Base-by-base conservation (phyloP, 768 basidiomycete species). In the Termitomyces sp. region DNA sequence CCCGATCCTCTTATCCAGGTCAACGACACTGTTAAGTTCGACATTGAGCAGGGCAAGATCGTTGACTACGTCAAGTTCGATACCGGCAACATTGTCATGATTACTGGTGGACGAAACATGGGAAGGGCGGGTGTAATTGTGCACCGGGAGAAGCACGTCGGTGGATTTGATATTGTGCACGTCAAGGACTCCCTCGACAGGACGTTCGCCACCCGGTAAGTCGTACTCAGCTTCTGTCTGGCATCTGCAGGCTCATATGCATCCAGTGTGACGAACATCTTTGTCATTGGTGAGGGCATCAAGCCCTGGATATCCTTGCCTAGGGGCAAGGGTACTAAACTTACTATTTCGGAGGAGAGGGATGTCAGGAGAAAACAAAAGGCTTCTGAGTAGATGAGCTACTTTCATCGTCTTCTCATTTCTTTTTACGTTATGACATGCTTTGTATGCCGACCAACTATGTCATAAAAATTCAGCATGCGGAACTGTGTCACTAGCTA, bases 81-180 rank as follows among this genome's bases (percentile, higher is more conserved):
- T 72, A 93, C 92, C 42, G 95, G 96, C 59, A 97, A 98, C 82
- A 86, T 96, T 63, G 93, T 92, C 74, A 93, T 96, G 83, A 85
- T 97, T 79, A 99, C 97, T 62, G 97, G 97, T 71, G 97, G 97
- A 62, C 94, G 96, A 74, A 99, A 98, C 88, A 98, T 98, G 94
- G 97, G 97, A 65, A 87, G 97, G 79, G 91, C 88, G 56, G 97
- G 97, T 79, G 86, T 94, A 62, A 97, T 99, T 69, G 87, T 93
- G 53, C 93, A 96, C 80, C 85, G 91, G 65, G 97, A 98, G 83
- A 94, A 94, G 81, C 97, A 98, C 76, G 79, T 93, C 65, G 97
- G 97, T 74, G 96, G 95, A 62, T 98, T 95, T 77, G 97, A 99
- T 78, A 98, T 99, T 60, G 93, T 98, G 58, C 96, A 98, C 71